phyloP scores from a whole-genome alignment of 2,329 filamentous ascomycete genomes.

The Cordyceps fumosorosea region DNA sequence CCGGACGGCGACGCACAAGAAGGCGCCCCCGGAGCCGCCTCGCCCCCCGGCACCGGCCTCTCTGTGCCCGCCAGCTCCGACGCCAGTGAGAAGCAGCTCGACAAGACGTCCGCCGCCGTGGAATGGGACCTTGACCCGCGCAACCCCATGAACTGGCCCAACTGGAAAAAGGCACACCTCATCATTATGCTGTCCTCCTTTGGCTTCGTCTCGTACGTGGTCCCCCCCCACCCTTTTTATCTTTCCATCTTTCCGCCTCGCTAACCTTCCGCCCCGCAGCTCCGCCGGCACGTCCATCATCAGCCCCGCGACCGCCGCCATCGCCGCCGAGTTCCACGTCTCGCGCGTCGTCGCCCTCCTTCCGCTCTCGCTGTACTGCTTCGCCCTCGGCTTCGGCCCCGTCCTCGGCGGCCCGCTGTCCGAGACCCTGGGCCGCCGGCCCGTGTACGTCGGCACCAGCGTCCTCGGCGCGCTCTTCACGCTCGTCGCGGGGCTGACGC shows the following conservation, averaged over 20 bases:
- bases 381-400: slow-evolving; percentile 55
- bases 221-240: neutral
- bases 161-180: slow-evolving; percentile 32
- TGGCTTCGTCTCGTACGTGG: slow-evolving; percentile 35
- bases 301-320: slow-evolving; percentile 37
- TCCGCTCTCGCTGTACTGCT: slow-evolving; percentile 51
- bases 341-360: slow-evolving; percentile 50
- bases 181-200: slow-evolving; percentile 31
- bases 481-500: slow-evolving; percentile 45
- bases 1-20: neutral
- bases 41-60: neutral
- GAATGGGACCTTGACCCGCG: slow-evolving; percentile 31
- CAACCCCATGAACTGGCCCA: slow-evolving; percentile 48
- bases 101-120: neutral
- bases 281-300: slow-evolving; percentile 49
- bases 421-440: slow-evolving; percentile 49
- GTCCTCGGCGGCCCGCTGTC: slow-evolving; percentile 52
- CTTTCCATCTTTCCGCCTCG: neutral
- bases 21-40: neutral
- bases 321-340: slow-evolving; percentile 48
- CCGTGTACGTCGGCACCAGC: slow-evolving; percentile 42
- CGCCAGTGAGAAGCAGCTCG: neutral
- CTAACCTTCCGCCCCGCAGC: slow-evolving; percentile 24
- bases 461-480: slow-evolving; percentile 48
- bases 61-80: neutral